phyloP scores from a whole-genome alignment of 345 rosid genomes.

The Ceriops tagal region DNA sequence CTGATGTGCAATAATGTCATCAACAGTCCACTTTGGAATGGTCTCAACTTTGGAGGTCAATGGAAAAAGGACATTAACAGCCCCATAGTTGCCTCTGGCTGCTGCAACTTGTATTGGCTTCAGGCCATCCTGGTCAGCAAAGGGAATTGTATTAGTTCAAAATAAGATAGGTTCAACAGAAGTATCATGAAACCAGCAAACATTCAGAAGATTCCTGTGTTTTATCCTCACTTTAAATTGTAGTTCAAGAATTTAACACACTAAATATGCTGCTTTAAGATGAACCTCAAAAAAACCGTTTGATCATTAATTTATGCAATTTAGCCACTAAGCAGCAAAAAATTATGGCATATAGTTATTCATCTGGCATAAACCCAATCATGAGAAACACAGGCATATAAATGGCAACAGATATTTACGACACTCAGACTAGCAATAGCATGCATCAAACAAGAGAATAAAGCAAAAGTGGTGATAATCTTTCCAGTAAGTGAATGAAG shows the following conservation, averaged over 20 bases:
- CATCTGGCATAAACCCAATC: background rate
- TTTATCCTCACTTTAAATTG: background rate
- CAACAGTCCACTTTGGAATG: slow-evolving; percentile 70
- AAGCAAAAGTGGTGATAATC: background rate
- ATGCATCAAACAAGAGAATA: background rate
- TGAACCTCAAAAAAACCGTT: no score
- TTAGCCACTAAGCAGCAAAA: background rate
- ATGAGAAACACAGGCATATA: background rate
- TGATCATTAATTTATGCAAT: no score
- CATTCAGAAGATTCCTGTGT: background rate
- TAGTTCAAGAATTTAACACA: no score
- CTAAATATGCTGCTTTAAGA: no score
- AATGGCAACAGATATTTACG: background rate
- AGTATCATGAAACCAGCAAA: background rate
- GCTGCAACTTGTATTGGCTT: slow-evolving; percentile 87
- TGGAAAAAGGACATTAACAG: slow-evolving; percentile 72
- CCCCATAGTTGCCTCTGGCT: slow-evolving; percentile 54
- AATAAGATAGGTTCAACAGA: background rate
- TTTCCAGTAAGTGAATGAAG: slow-evolving; percentile 8
- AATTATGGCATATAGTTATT: background rate
- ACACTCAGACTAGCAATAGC: background rate
- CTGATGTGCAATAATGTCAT: slow-evolving; percentile 60
- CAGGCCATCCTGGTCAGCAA: slow-evolving; percentile 61
- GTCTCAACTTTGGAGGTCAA: slow-evolving; percentile 49
- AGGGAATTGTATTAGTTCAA: slow-evolving; percentile 1